Percentiles rank a stretch among this genome's conserved stretches.
These are phyloP conservation scores for Hericium alpestre DNA, from an alignment of 768 basidiomycete genomes.

Conservation along the genomic window DNA sequence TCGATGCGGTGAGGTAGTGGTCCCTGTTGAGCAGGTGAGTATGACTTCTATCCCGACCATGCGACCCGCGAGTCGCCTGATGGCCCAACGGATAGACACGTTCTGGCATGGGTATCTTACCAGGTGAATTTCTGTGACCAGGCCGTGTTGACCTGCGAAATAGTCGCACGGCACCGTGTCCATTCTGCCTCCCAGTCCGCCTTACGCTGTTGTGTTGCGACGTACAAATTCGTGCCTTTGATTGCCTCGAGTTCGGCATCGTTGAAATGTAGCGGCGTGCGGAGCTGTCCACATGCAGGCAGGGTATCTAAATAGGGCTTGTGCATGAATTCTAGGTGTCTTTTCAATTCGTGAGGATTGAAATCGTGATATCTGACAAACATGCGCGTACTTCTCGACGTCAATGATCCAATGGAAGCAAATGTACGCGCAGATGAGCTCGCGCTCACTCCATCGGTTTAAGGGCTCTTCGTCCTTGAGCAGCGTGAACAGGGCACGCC, in stretches of 20 bases:
- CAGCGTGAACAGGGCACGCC: slow-evolving; percentile 31
- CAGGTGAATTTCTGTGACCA: slow-evolving; percentile 55
- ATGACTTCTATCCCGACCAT: slow-evolving; percentile 2
- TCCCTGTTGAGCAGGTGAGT: slow-evolving; percentile 36
- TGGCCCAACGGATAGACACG: not conserved
- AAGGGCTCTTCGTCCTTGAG: slow-evolving; percentile 20
- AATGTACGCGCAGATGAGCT: slow-evolving; percentile 60
- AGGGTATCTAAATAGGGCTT: slow-evolving; percentile 58
- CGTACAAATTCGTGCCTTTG: slow-evolving; percentile 70
- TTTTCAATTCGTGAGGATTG: slow-evolving; percentile 6
- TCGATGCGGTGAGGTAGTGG: slow-evolving; percentile 57
- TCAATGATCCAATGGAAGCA: slow-evolving; percentile 49
- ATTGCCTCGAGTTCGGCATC: slow-evolving; percentile 51
- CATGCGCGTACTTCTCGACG: slow-evolving; percentile 23
- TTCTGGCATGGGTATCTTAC: slow-evolving; percentile 29
- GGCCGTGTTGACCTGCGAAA: slow-evolving; percentile 24
- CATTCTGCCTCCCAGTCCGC: slow-evolving; percentile 56
- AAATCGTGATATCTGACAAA: slow-evolving; percentile 1
- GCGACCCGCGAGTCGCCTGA: not conserved
- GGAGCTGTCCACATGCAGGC: slow-evolving; percentile 43
- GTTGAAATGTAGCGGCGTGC: slow-evolving; percentile 69
- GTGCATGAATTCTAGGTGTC: slow-evolving; percentile 24
- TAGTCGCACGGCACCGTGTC: slow-evolving; percentile 35
- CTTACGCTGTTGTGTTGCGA: slow-evolving; percentile 61
- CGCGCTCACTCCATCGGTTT: slow-evolving; percentile 47